phyloP scores from a whole-genome alignment of 139 green algal species.

The Volvox africanus region DNA sequence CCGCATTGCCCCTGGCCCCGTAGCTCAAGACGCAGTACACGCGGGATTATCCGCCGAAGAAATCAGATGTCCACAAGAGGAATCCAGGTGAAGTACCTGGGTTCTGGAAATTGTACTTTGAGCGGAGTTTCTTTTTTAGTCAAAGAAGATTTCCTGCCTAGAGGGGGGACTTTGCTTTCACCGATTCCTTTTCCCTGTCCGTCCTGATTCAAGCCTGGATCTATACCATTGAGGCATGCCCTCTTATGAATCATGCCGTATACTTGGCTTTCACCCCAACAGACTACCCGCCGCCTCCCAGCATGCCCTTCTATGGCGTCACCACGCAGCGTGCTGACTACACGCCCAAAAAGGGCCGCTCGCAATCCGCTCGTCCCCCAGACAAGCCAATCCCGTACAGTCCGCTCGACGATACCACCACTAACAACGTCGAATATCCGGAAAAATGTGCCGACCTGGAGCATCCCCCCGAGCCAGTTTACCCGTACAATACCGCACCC shows the following conservation, averaged over 20 bases:
- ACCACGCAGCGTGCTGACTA: slow-evolving; percentile 41
- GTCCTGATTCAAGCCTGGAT: no score
- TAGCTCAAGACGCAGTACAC: slow-evolving; percentile 30
- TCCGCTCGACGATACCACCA: slow-evolving; percentile 32
- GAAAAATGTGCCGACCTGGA: slow-evolving; percentile 5
- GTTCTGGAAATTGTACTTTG: not conserved
- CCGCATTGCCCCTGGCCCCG: not conserved
- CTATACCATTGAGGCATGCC: no score
- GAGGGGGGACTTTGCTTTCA: no score
- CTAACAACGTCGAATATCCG: slow-evolving; percentile 9
- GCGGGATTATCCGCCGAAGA: slow-evolving; percentile 21
- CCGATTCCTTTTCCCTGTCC: no score
- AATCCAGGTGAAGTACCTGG: not conserved
- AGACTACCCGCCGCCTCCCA: not conserved
- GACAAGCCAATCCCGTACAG: not conserved
- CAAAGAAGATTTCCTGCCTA: no score
- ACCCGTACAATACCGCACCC: not conserved
- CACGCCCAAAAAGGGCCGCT: slow-evolving; percentile 23
- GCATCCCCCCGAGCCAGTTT: not conserved
- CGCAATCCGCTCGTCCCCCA: not conserved
- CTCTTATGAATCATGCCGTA: no score
- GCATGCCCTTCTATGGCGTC: not conserved
- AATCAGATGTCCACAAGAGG: not conserved
- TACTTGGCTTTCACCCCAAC: not conserved
- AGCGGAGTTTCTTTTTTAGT: no score